Conservation (phyloP, 352 stramenopile genomes). For the Blastocystis sp. region DNA sequence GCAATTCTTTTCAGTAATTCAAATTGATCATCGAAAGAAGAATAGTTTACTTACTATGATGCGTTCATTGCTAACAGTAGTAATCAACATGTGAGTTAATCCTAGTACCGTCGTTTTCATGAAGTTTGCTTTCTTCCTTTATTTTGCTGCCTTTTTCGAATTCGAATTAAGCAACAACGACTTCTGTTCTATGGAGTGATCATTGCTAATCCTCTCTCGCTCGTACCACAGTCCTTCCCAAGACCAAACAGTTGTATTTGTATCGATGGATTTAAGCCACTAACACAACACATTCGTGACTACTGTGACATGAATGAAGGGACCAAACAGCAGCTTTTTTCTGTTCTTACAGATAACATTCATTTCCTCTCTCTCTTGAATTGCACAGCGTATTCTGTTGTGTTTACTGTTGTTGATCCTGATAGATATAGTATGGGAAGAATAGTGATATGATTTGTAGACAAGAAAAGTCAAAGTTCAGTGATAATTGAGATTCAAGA, state of each 20-base stretch:
- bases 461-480: too few relatives aligned
- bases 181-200: background rate
- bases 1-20: background rate
- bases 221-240: background rate
- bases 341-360: background rate
- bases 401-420: background rate
- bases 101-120: background rate
- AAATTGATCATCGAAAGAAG: background rate
- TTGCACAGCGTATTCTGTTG: background rate
- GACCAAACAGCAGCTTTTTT: background rate
- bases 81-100: background rate
- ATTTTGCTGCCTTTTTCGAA: conserved; percentile 2
- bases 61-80: background rate
- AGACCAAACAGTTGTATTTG: too few relatives aligned
- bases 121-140: background rate
- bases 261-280: background rate
- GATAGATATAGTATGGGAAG: background rate
- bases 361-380: background rate
- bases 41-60: background rate
- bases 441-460: too few relatives aligned
- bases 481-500: background rate
- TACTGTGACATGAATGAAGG: background rate
- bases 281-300: background rate
- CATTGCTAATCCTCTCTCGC: background rate
- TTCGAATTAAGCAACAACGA: background rate